Conservation (phyloP, 257 asterid genomes). For the Rhazya stricta region DNA sequence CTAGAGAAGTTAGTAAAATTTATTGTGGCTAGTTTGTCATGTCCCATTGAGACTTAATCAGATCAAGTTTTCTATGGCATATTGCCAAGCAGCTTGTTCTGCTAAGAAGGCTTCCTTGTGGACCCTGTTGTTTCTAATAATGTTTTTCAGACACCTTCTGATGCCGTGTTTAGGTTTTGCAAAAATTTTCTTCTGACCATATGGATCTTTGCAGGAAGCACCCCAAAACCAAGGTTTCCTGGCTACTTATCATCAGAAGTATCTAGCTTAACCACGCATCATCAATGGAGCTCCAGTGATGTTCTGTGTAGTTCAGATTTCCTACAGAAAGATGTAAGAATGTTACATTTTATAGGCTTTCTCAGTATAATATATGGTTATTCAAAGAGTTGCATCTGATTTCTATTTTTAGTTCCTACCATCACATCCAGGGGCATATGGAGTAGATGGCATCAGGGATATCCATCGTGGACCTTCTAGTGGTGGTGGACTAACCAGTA, state of each 20-base stretch:
- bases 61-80: not conserved
- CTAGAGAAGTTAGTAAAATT: not conserved
- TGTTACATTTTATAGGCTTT: conserved; percentile 11
- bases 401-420: conserved; percentile 40
- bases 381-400: not conserved
- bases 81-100: not conserved
- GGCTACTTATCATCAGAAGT: conserved; percentile 53
- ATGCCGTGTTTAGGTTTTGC: not conserved
- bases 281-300: conserved; percentile 39
- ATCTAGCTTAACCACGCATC: conserved; percentile 33
- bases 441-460: conserved; percentile 28
- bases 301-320: conserved; percentile 33
- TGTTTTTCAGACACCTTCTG: not conserved
- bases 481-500: conserved; percentile 35
- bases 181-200: not conserved
- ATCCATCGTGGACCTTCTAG: conserved; percentile 36
- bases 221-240: conserved; percentile 36
- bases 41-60: not conserved
- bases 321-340: conserved; percentile 47
- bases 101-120: not conserved
- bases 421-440: conserved; percentile 39
- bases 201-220: conserved; percentile 28
- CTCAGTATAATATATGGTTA: conserved; percentile 7
- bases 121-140: not conserved
- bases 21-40: not conserved